Base-by-base conservation (phyloP, 352 stramenopile genomes). In the Pythium grandisporangium region DNA sequence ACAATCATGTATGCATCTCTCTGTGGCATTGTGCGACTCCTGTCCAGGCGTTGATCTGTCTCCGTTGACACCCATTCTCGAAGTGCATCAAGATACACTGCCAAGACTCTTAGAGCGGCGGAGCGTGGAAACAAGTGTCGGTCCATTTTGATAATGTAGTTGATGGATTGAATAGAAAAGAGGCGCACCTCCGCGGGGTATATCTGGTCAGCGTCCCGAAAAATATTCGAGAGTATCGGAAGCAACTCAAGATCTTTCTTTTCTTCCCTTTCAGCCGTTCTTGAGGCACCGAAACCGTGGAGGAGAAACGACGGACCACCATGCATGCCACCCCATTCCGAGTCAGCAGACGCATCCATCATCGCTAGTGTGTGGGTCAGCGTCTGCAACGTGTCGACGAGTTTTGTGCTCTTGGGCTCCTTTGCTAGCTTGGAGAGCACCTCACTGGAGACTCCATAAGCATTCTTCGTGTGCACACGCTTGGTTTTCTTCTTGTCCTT, bases 61-160 rank as follows among this genome's bases (percentile, higher is more conserved):
- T 52, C 12, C 16, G 33, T 11, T 5, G 13, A 19, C 30, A 36
- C 54, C 69, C 67, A 83, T 7, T 52, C 44, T 39, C 71, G 58
- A 4, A 90, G 46, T 14, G 65, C 50, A 5, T 43, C 27, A 10
- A 92, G 46, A 39, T 88, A 88, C 48, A 87, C 48, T 1, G 45
- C 46, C 5, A 84, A 58, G 35, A 75, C 47, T n/a, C 72, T 57
- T 19, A 72, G 24, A 22, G 71, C 61, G 4, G 66, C 60, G 3
- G 70, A 50, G 12, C 71, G 63, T 12, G 67, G 48, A 37, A 84
- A 73, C 41, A 80, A 50, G 33, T 80, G 63, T 8, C 64, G 57
- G 42, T 93, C 76, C 70, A 93, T 72, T 53, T 90, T 93, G 37
- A 89, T 60, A 32, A 93, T 46, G 52, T 93, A 93, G 48, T 90